Conservation (phyloP, 1,139 yeast genomes). For the Diutina rugosa region DNA sequence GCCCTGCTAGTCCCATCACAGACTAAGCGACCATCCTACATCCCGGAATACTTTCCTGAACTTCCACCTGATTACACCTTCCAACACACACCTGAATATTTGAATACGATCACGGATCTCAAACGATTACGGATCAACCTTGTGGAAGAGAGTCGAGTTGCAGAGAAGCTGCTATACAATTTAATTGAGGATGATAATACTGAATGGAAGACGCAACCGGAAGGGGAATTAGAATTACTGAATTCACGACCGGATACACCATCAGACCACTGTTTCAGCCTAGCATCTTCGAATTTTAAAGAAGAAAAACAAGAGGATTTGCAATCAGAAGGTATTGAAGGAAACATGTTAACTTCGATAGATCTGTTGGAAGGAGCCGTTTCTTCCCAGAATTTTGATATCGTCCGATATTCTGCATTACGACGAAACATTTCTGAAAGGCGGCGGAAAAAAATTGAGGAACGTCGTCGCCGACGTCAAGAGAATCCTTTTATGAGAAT, state of each 20-base stretch:
- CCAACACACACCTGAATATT: slow-evolving; percentile 57
- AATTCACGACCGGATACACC: slow-evolving; percentile 2
- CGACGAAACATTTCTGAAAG: slow-evolving; percentile 19
- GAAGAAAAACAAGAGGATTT: slow-evolving; percentile 9
- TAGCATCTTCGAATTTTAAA: not conserved
- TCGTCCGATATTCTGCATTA: slow-evolving; percentile 40
- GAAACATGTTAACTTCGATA: not conserved
- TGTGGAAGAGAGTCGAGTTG: slow-evolving; percentile 68
- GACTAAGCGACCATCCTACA: slow-evolving; percentile 33
- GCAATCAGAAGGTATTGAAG: slow-evolving; percentile 3
- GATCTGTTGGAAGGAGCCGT: not conserved
- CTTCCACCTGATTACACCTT: slow-evolving; percentile 92
- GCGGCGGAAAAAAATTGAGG: slow-evolving; percentile 10
- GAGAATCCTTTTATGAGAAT: slow-evolving; percentile 32
- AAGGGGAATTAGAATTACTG: slow-evolving; percentile 10
- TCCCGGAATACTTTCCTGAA: slow-evolving; percentile 71
- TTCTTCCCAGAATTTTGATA: slow-evolving; percentile 24
- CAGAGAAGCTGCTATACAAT: slow-evolving; percentile 63
- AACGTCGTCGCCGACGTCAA: slow-evolving; percentile 12
- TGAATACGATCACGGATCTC: slow-evolving; percentile 57
- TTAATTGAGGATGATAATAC: slow-evolving; percentile 34
- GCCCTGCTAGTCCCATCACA: slow-evolving; percentile 43
- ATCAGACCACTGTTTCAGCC: not conserved
- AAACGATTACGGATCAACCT: slow-evolving; percentile 54
- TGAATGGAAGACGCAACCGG: slow-evolving; percentile 19